Conservation (phyloP, 495 filamentous ascomycete genomes). For the Penicillium antarcticum region DNA sequence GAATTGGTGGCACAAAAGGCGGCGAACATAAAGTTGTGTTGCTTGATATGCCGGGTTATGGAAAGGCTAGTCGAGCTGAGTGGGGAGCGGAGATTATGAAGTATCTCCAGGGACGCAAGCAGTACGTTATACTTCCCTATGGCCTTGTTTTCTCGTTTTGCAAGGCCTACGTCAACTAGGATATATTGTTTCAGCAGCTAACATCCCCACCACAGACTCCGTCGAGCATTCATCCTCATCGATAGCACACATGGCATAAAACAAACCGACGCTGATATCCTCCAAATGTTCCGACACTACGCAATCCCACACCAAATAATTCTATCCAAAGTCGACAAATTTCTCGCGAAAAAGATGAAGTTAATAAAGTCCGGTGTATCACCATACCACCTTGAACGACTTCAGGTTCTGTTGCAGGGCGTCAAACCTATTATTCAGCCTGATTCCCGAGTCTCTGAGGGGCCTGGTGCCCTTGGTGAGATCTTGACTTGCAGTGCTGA, state of each 20-base stretch:
- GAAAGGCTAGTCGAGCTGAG: conserved; percentile 65
- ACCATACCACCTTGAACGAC: conserved; percentile 20
- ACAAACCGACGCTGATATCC: conserved; percentile 59
- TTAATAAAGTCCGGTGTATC: conserved; percentile 30
- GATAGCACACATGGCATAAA: conserved; percentile 83
- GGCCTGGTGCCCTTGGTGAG: conserved; percentile 48
- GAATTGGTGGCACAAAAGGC: conserved; percentile 58
- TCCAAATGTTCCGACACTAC: conserved; percentile 59
- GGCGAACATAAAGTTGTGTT: conserved; percentile 57
- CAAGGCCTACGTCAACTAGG: neutral
- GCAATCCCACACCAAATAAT: conserved; percentile 74
- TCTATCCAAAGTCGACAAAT: conserved; percentile 75
- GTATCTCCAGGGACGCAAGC: conserved; percentile 67
- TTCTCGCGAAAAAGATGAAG: conserved; percentile 35
- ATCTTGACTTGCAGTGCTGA: conserved; percentile 48
- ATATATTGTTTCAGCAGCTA: neutral
- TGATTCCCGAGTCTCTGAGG: conserved; percentile 23
- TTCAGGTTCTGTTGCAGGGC: conserved; percentile 28
- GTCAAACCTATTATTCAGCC: conserved; percentile 31
- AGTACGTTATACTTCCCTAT: conserved; percentile 42
- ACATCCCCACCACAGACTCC: conserved; percentile 42
- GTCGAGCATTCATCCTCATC: conserved; percentile 78
- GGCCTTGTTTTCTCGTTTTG: neutral
- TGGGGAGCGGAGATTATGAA: conserved; percentile 89
- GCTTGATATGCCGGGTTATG: conserved; percentile 95